These are phyloP conservation scores for Podochytrium sp. DNA, from an alignment of 192 early-diverging fungal genomes.

Conservation along the genomic window DNA sequence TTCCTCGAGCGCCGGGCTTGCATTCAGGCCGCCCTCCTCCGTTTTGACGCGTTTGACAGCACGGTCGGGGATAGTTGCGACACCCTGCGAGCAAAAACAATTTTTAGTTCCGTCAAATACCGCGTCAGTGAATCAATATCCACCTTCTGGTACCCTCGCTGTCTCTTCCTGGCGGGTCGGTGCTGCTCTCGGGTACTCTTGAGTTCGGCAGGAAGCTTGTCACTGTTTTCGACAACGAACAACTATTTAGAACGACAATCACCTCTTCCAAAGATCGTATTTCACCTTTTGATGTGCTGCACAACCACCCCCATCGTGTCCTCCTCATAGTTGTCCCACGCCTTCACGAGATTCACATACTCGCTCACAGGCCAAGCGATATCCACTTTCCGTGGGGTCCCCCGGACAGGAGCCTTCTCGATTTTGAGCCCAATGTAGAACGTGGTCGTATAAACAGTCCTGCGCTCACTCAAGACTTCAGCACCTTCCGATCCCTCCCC, in stretches of 20 bases:
- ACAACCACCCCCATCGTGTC: conserved; percentile 70
- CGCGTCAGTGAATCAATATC: too few relatives aligned
- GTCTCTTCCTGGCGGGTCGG: conserved; percentile 19
- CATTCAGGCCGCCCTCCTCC: too few relatives aligned
- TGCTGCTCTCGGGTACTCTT: not conserved
- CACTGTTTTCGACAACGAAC: not conserved
- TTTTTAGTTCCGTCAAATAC: too few relatives aligned
- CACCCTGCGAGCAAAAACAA: not conserved
- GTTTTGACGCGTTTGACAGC: conserved; percentile 17
- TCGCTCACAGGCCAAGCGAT: conserved; percentile 80
- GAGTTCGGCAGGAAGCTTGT: conserved; percentile 8
- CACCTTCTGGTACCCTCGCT: conserved; percentile 2
- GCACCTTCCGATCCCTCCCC: not conserved
- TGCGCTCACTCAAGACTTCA: conserved; percentile 5
- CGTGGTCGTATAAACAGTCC: conserved; percentile 69
- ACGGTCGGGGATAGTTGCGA: not conserved
- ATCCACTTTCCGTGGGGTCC: conserved; percentile 62
- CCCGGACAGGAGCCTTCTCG: conserved; percentile 56
- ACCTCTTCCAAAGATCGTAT: not conserved
- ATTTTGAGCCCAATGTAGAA: conserved; percentile 90
- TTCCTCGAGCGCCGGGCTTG: too few relatives aligned
- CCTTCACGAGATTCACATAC: conserved; percentile 81
- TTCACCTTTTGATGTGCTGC: conserved; percentile 50
- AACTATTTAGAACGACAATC: not conserved
- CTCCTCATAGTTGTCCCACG: conserved; percentile 78